Evolutionary conservation across 805 yeast species (phyloP).

Genomic region (Saccharomycopsis sp.): DNA sequence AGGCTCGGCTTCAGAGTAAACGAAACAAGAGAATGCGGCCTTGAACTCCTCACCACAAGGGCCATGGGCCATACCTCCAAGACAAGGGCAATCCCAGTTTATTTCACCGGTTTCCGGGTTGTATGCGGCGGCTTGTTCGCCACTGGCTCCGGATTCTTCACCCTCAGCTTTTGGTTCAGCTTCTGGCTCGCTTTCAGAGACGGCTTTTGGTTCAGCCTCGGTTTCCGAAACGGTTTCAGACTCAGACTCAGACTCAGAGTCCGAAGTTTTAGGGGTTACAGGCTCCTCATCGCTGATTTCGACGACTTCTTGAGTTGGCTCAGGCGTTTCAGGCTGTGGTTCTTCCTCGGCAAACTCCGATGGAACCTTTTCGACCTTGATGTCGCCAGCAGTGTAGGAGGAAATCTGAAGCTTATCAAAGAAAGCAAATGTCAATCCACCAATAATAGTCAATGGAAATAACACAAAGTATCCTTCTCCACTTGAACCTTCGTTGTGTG

Average conservation of each 20-base stretch:
- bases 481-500: not conserved
- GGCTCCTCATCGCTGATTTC: not conserved
- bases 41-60: conserved; percentile 97
- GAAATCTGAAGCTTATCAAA: conserved; percentile 6
- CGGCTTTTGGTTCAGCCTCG: too few relatives aligned
- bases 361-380: conserved; percentile 7
- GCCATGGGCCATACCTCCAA: conserved; percentile 95
- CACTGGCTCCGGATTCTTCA: conserved; percentile 5
- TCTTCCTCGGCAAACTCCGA: conserved; percentile 3
- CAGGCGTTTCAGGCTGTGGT: not conserved
- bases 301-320: not conserved
- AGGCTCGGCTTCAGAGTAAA: conserved; percentile 89
- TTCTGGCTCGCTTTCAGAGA: not conserved
- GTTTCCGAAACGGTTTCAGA: conserved; percentile 3
- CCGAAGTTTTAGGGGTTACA: not conserved
- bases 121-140: conserved; percentile 21
- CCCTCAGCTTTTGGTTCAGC: conserved; percentile 4
- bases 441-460: conserved; percentile 10
- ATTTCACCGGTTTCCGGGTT: conserved; percentile 93
- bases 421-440: conserved; percentile 6
- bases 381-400: not conserved
- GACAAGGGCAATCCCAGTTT: conserved; percentile 99
- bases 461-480: not conserved
- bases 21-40: conserved; percentile 91
- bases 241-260: conserved; percentile 8